Evolutionary conservation across 371 early-diverging fungal genomes (phyloP).

Genomic region (Mortierella sp.): DNA sequence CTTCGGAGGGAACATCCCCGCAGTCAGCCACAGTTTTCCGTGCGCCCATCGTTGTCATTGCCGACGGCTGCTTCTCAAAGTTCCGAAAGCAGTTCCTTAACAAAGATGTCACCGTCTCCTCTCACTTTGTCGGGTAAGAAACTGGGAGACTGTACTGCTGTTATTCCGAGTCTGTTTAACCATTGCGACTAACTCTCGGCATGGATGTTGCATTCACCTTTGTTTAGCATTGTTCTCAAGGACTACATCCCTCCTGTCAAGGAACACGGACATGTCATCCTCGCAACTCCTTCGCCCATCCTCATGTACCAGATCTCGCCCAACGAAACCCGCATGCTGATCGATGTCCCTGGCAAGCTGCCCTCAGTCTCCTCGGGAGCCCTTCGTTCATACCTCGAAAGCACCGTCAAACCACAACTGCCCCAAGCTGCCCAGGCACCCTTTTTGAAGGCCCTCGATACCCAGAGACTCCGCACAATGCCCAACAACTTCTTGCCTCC

Average conservation of each 20-base stretch:
- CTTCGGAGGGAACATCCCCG: not conserved
- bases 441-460: slow-evolving; percentile 79
- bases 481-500: slow-evolving; percentile 91
- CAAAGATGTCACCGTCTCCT: slow-evolving; percentile 65
- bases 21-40: slow-evolving; percentile 15
- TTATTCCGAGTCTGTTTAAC: too few species aligned
- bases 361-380: slow-evolving; percentile 61
- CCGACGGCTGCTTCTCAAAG: slow-evolving; percentile 95
- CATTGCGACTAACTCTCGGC: not conserved
- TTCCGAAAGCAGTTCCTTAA: slow-evolving; percentile 84
- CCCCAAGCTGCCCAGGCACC: slow-evolving; percentile 71
- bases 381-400: slow-evolving; percentile 65
- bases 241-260: slow-evolving; percentile 82
- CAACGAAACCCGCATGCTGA: slow-evolving; percentile 89
- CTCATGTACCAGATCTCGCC: slow-evolving; percentile 93
- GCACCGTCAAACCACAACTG: slow-evolving; percentile 73
- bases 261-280: slow-evolving; percentile 92
- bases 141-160: not conserved
- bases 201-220: not conserved
- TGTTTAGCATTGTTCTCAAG: slow-evolving; percentile 65
- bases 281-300: slow-evolving; percentile 88
- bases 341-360: slow-evolving; percentile 92
- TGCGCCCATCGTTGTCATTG: slow-evolving; percentile 87
- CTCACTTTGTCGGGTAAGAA: slow-evolving; percentile 85
- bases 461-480: slow-evolving; percentile 85